Conservation (phyloP, 179 eudicot genomes). For the Amaranthus tricolor region DNA sequence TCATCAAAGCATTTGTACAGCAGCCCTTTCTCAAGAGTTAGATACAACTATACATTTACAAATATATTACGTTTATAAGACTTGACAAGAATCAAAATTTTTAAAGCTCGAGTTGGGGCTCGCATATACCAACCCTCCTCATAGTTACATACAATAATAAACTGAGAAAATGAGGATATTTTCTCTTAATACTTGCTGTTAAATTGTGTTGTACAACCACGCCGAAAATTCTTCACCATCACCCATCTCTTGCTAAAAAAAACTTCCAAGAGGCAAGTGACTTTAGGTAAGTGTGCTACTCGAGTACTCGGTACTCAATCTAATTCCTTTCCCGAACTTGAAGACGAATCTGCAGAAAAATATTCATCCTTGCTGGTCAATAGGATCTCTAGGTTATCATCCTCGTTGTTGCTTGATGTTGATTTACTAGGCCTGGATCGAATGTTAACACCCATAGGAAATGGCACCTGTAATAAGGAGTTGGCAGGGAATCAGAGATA, state of each 20-base stretch:
- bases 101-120: slow-evolving; percentile 5
- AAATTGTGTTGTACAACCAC: not conserved
- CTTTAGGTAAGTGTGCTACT: slow-evolving; percentile 15
- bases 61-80: not conserved
- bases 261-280: not conserved
- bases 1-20: too few relatives aligned
- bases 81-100: slow-evolving; percentile 13
- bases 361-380: slow-evolving; percentile 41
- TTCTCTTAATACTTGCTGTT: not conserved
- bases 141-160: not conserved
- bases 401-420: slow-evolving; percentile 41
- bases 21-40: not conserved
- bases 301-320: slow-evolving; percentile 31
- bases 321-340: slow-evolving; percentile 47
- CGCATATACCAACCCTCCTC: slow-evolving; percentile 4
- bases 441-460: slow-evolving; percentile 66
- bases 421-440: slow-evolving; percentile 47
- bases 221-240: not conserved
- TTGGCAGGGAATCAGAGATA: not conserved
- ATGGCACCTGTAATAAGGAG: slow-evolving; percentile 51
- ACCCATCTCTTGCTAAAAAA: not conserved
- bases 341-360: slow-evolving; percentile 43
- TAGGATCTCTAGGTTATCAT: slow-evolving; percentile 43
- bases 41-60: slow-evolving; percentile 10
- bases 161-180: not conserved